Conservation (phyloP, 169 alveolate species). For the Cystoisospora suis region DNA sequence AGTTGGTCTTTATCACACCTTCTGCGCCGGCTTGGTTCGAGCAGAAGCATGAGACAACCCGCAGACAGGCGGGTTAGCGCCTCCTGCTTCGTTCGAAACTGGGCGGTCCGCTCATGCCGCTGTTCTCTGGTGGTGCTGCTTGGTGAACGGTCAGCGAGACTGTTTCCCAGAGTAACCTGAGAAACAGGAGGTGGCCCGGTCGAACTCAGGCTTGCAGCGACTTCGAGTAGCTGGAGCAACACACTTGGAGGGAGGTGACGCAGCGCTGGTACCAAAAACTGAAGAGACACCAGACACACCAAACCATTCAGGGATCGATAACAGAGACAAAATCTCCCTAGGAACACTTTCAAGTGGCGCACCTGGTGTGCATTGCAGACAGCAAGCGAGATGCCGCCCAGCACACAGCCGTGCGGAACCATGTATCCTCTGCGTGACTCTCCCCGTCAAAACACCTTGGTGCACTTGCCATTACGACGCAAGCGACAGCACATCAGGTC, state of each 20-base stretch:
- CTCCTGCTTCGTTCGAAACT: background rate
- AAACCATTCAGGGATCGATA: too few species aligned
- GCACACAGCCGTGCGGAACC: too few species aligned
- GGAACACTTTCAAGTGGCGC: too few species aligned
- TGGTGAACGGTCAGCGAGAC: background rate
- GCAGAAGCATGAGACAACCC: conserved; percentile 4
- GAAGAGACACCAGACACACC: background rate
- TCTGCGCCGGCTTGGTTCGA: background rate
- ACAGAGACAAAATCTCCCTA: too few species aligned
- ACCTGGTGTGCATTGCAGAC: too few species aligned
- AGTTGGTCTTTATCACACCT: background rate
- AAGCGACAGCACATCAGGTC: too few species aligned
- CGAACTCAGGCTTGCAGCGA: background rate
- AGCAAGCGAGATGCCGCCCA: too few species aligned
- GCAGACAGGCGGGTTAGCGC: conserved; percentile 7
- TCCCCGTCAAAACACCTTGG: too few species aligned
- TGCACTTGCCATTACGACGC: too few species aligned
- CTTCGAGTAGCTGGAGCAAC: background rate
- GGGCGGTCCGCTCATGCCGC: background rate
- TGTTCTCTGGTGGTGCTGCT: background rate
- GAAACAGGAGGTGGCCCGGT: background rate
- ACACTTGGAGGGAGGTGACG: background rate
- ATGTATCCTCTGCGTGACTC: too few species aligned
- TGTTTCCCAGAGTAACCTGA: too few species aligned
- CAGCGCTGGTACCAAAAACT: background rate